phyloP scores from a whole-genome alignment of 176 grass and related monocot species.

The Sorghum bicolor region Sorghum_bicolor_NCBIv3 NC_012870.2:13944501-13945000 shows the following conservation, averaged over 20 bases:
- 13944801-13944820: background rate
- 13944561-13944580: background rate
- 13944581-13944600: background rate
- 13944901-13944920: background rate
- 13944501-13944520: background rate
- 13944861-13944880: background rate
- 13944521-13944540: background rate
- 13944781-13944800: background rate
- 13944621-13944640: background rate
- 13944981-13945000: background rate
- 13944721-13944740: background rate
- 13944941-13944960: background rate
- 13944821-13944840: background rate
- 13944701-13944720: background rate
- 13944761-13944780: background rate
- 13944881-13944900: constrained; percentile 3
- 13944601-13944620: constrained; percentile 4
- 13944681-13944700: background rate
- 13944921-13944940: background rate
- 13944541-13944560: background rate
- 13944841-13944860: background rate
- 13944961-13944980: background rate
- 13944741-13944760: background rate
- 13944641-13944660: background rate
- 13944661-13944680: background rate